Base-by-base conservation (phyloP, 805 yeast species). In the Monosporozyma aerobia region DNA sequence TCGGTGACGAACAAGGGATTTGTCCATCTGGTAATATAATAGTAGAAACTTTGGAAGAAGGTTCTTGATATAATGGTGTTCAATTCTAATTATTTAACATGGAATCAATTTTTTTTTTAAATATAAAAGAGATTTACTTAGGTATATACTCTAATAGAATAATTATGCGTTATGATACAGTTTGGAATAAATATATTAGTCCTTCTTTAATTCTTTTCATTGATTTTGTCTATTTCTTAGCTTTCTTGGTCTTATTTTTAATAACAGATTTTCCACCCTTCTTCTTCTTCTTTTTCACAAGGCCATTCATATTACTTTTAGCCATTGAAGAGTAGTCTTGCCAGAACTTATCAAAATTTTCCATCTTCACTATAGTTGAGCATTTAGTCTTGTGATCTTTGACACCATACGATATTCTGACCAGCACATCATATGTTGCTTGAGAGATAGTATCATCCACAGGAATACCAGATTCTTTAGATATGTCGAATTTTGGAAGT, bases 251-350 rank as follows among this genome's bases (percentile, higher is more conserved):
- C 27, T 52, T 44, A 37, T 48, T 23, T 9, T 49, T 32, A 14
- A 30, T 39, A 5, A 39, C 52, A 9, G 33, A 11, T 14, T 53
- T 55, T 40, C 33, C 49, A 64, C 77, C 75, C 72, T 80, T 82
- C 72, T 77, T 78, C 75, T 87, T 88, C 54, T 86, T 88, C 73
- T 87, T 89, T 78, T 85, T 87, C 64, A 81, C 78, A 67, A 90
- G 75, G 1, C 96, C 96, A 3, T 72, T 72, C 67, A 87, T 80
- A 4, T 94, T 90, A 23, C 74, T 64, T 64, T 87, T 90, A 52
- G 90, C 74, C 0, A 78, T 78, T 44, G 80, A 81, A 1, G 87
- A 70, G 69, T 90, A 90, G 27, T 81, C 82, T 44, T 68, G 66
- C 97, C 97, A 90, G 66, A 90, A 90, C 54, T 72, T 66, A 56